A percentile compares a stretch with the other conserved stretches of the same genome.
phyloP scores from a whole-genome alignment of 345 rosid genomes.

The Triadica sebifera region DNA sequence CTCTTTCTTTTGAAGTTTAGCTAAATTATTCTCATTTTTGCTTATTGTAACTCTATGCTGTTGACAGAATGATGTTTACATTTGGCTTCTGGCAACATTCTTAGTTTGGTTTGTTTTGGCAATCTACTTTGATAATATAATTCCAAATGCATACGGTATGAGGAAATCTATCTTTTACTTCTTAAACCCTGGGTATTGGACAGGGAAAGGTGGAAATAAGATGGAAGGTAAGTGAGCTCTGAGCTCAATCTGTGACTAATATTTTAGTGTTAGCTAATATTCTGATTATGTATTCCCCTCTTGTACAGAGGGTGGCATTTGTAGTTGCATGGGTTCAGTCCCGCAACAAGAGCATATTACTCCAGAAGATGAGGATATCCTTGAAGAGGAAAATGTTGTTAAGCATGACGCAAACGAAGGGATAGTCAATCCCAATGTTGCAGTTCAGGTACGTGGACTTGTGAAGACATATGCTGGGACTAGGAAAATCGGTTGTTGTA shows the following conservation, averaged over 20 bases:
- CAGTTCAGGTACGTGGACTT: constrained; percentile 82
- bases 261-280: background rate
- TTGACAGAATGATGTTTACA: constrained; percentile 71
- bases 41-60: constrained; percentile 13
- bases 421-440: constrained; percentile 50
- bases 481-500: constrained; percentile 48
- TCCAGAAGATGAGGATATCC: constrained; percentile 85
- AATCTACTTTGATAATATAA: constrained; percentile 77
- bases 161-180: constrained; percentile 75
- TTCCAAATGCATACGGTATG: constrained; percentile 76
- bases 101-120: constrained; percentile 69
- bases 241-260: constrained; percentile 7
- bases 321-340: constrained; percentile 65
- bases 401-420: constrained; percentile 53
- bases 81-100: constrained; percentile 65
- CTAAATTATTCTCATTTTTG: background rate
- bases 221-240: constrained; percentile 53
- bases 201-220: constrained; percentile 77
- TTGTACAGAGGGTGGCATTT: constrained; percentile 73
- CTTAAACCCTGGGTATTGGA: constrained; percentile 80
- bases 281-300: constrained; percentile 9
- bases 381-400: constrained; percentile 70
- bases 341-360: constrained; percentile 52
- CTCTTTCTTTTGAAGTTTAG: background rate
- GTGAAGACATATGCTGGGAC: constrained; percentile 72